Evolutionary conservation across 306 rosid species (phyloP).

Genomic region (Rubus idaeus): DNA sequence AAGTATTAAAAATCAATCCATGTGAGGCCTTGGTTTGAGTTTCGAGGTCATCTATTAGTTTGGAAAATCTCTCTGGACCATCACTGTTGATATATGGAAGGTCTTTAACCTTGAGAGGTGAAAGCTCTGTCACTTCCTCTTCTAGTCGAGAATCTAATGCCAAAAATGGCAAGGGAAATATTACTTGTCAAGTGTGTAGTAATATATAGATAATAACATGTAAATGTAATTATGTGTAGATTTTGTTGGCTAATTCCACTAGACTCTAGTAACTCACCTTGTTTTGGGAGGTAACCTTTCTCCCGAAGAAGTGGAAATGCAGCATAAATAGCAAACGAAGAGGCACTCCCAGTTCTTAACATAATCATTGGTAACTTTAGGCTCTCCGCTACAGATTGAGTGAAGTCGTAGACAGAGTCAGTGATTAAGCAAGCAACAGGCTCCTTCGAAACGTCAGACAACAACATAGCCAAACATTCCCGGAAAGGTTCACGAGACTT

Average conservation of each 20-base stretch:
- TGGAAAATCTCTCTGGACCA: slow-evolving; percentile 23
- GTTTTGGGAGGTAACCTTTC: slow-evolving; percentile 36
- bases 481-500: slow-evolving; percentile 13
- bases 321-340: slow-evolving; percentile 28
- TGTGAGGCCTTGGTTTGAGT: slow-evolving; percentile 37
- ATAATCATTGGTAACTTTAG: slow-evolving; percentile 38
- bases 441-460: slow-evolving; percentile 21
- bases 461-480: slow-evolving; percentile 23
- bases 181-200: not conserved
- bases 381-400: slow-evolving; percentile 31
- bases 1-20: slow-evolving; percentile 59
- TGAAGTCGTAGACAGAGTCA: slow-evolving; percentile 29
- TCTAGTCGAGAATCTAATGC: slow-evolving; percentile 32
- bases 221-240: not conserved
- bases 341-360: slow-evolving; percentile 23
- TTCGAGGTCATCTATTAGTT: slow-evolving; percentile 9
- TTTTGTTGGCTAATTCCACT: not conserved
- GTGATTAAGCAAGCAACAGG: slow-evolving; percentile 41
- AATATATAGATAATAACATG: not conserved
- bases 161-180: not conserved
- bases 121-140: slow-evolving; percentile 33
- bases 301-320: slow-evolving; percentile 27
- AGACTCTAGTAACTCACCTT: slow-evolving; percentile 25
- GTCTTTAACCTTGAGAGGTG: slow-evolving; percentile 49
- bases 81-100: slow-evolving; percentile 21